Percentiles rank a stretch among this genome's conserved stretches.
Evolutionary conservation across 192 early-diverging fungal genomes (phyloP).

Genomic region (Podochytrium sp.): DNA sequence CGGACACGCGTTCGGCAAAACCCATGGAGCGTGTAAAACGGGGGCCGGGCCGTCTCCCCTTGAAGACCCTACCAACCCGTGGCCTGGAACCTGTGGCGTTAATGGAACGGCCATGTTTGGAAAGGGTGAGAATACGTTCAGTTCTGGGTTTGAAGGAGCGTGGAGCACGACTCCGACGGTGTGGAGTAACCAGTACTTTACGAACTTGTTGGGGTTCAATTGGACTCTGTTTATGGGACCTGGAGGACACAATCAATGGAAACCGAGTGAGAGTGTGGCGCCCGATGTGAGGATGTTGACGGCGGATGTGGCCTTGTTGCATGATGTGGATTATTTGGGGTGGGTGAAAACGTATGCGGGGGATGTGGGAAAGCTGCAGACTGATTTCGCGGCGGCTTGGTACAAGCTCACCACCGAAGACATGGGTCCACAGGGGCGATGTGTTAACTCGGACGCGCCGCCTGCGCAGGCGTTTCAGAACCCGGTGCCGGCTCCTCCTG

Average conservation of each 20-base stretch:
- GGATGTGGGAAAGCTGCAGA: constrained; percentile 1
- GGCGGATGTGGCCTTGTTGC: constrained; percentile 25
- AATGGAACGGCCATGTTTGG: constrained; percentile 16
- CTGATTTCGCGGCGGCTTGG: constrained; percentile 39
- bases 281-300: constrained; percentile 34
- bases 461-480: constrained; percentile 39
- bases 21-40: constrained; percentile 24
- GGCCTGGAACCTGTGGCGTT: constrained; percentile 33
- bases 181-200: constrained; percentile 83
- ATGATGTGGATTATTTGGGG: constrained; percentile 12
- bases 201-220: constrained; percentile 47
- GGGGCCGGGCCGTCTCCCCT: constrained; percentile 32
- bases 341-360: neutral
- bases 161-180: constrained; percentile 81
- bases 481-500: constrained; percentile 33
- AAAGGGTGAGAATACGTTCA: constrained; percentile 40
- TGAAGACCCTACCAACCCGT: constrained; percentile 6
- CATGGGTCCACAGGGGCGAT: constrained; percentile 36
- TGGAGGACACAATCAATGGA: constrained; percentile 35
- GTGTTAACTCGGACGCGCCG: constrained; percentile 28
- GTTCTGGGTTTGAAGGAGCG: constrained; percentile 77
- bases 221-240: constrained; percentile 35
- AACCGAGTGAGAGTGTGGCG: neutral
- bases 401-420: constrained; percentile 42
- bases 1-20: constrained; percentile 32